A percentile compares a stretch with the other conserved stretches of the same genome.
phyloP scores from a whole-genome alignment of 768 basidiomycete genomes.

The Leccinum rimulosum region DNA sequence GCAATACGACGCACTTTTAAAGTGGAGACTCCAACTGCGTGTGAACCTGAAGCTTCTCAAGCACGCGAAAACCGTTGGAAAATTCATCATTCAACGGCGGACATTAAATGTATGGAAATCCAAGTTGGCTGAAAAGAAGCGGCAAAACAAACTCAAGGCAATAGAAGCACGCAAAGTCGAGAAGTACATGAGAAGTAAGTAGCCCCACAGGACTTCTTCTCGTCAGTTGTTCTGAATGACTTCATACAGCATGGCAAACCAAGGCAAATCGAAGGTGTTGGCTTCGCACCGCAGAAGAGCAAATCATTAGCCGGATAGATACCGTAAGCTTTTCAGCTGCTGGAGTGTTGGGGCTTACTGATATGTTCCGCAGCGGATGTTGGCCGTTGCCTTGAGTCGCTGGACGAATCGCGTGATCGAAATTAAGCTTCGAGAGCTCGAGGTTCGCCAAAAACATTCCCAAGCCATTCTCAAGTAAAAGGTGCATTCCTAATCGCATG shows the following conservation, averaged over 20 bases:
- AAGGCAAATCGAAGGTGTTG: conserved; percentile 38
- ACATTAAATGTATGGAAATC: conserved; percentile 50
- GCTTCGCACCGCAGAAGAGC: conserved; percentile 42
- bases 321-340: conserved; percentile 34
- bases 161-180: conserved; percentile 40
- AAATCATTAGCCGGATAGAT: conserved; percentile 38
- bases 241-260: conserved; percentile 46
- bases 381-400: conserved; percentile 43
- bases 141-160: conserved; percentile 43
- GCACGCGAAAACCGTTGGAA: conserved; percentile 53
- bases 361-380: conserved; percentile 43
- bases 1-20: conserved; percentile 46
- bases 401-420: conserved; percentile 79
- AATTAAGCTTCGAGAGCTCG: conserved; percentile 70
- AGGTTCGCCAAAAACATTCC: conserved; percentile 49
- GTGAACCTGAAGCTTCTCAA: conserved; percentile 47
- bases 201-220: conserved; percentile 13
- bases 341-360: not conserved
- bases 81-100: conserved; percentile 47
- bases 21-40: conserved; percentile 58
- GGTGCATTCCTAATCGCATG: not conserved
- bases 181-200: conserved; percentile 32
- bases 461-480: conserved; percentile 38
- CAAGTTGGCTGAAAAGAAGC: conserved; percentile 41
- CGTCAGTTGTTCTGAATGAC: conserved; percentile 6